phyloP scores from a whole-genome alignment of 208 protist genomes.

The Tritrichomonas musculus region DNA sequence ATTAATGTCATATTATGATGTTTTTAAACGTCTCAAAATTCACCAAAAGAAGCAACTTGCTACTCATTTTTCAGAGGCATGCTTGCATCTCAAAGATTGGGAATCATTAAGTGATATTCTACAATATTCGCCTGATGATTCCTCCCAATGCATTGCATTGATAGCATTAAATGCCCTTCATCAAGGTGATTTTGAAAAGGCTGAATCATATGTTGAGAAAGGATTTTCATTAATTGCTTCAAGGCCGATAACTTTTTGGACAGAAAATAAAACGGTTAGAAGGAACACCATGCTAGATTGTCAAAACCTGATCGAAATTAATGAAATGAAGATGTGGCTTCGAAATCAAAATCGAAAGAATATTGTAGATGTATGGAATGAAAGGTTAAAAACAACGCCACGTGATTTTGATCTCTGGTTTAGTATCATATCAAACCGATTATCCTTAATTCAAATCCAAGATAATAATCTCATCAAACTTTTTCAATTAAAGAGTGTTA shows the following conservation, averaged over 20 bases:
- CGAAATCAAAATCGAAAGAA: background rate
- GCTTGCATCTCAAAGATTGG: background rate
- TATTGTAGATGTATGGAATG: background rate
- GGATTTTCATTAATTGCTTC: constrained; percentile 20
- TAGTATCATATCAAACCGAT: background rate
- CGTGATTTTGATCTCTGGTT: constrained; percentile 23
- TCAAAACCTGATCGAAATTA: background rate
- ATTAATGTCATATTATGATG: background rate
- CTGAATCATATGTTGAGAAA: background rate
- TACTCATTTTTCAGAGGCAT: background rate
- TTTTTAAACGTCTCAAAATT: background rate
- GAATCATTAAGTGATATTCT: background rate
- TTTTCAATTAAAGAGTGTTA: background rate
- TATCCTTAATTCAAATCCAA: background rate
- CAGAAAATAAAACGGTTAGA: background rate
- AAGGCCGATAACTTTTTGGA: background rate
- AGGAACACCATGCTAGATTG: background rate
- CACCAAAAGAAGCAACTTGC: background rate
- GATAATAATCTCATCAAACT: background rate
- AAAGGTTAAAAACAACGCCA: background rate
- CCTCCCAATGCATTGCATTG: background rate
- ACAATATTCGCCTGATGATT: background rate
- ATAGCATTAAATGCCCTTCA: background rate
- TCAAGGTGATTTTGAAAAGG: background rate
- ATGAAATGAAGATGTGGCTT: background rate